phyloP scores from a whole-genome alignment of 768 basidiomycete genomes.

The Lactarius pseudohatsudake region DNA sequence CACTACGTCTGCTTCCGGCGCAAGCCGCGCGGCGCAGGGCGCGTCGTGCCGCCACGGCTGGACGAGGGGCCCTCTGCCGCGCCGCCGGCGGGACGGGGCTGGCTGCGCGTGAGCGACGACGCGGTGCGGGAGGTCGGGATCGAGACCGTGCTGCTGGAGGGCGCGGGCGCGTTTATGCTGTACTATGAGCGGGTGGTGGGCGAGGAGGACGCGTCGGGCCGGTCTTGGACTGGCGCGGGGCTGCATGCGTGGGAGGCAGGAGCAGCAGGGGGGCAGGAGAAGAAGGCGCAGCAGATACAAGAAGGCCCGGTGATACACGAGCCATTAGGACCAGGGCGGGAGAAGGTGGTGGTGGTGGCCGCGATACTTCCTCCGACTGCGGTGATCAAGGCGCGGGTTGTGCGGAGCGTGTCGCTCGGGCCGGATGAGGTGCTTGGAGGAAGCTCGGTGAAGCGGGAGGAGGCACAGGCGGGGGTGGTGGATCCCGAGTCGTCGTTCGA shows the following conservation, averaged over 20 bases:
- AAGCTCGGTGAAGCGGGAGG: conserved; percentile 15
- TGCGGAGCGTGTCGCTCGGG: conserved; percentile 32
- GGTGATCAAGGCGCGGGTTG: conserved; percentile 24
- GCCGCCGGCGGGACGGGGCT: conserved; percentile 59
- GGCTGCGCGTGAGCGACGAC: conserved; percentile 90
- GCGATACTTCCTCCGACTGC: neutral
- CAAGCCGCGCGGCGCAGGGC: conserved; percentile 58
- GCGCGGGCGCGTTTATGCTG: conserved; percentile 84
- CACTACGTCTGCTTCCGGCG: conserved; percentile 93
- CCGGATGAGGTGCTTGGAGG: conserved; percentile 4
- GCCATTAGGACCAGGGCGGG: neutral
- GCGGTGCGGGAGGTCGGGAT: conserved; percentile 73
- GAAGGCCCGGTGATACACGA: conserved; percentile 4
- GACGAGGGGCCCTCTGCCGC: conserved; percentile 39
- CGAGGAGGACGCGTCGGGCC: neutral
- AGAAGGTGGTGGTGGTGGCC: neutral
- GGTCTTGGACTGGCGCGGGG: conserved; percentile 31
- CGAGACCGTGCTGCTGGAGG: conserved; percentile 70
- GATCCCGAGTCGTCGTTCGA: neutral
- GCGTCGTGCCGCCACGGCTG: conserved; percentile 42
- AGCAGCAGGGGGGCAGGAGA: conserved; percentile 3
- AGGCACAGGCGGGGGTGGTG: neutral
- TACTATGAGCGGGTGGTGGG: conserved; percentile 77
- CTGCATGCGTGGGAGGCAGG: conserved; percentile 24
- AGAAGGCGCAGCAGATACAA: conserved; percentile 22